phyloP scores from a whole-genome alignment of 2,329 filamentous ascomycete genomes.

The Pestalotiopsis sp. region DNA sequence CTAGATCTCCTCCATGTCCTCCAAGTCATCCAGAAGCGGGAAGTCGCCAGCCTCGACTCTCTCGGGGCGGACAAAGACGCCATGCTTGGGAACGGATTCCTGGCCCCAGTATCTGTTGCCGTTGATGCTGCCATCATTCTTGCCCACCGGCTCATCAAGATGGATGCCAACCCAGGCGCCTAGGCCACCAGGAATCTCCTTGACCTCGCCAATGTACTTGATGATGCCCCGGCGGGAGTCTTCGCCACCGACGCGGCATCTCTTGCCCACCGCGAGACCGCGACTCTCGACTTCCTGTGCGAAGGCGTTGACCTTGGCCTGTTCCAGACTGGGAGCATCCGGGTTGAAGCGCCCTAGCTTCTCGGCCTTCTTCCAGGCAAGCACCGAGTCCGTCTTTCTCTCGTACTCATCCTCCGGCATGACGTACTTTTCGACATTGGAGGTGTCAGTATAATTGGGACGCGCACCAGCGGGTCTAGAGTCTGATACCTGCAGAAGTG shows the following conservation, averaged over 20 bases:
- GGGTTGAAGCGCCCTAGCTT: slow-evolving; percentile 97
- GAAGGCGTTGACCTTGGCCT: slow-evolving; percentile 70
- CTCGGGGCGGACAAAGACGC: slow-evolving; percentile 79
- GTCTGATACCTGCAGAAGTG: slow-evolving; percentile 68
- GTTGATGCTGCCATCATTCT: slow-evolving; percentile 77
- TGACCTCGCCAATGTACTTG: slow-evolving; percentile 72
- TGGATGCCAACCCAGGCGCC: slow-evolving; percentile 74
- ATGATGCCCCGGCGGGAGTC: slow-evolving; percentile 72
- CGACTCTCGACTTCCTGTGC: slow-evolving; percentile 71
- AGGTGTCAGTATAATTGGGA: slow-evolving; percentile 80
- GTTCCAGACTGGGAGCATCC: slow-evolving; percentile 71
- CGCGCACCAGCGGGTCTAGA: slow-evolving; percentile 75
- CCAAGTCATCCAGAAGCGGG: slow-evolving; percentile 70
- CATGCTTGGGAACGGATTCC: slow-evolving; percentile 67
- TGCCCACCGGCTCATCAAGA: slow-evolving; percentile 79
- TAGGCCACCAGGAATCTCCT: slow-evolving; percentile 68
- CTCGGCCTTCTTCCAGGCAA: slow-evolving; percentile 94
- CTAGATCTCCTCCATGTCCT: slow-evolving; percentile 77
- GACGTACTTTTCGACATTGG: slow-evolving; percentile 83
- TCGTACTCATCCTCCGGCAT: slow-evolving; percentile 89
- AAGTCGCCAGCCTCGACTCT: slow-evolving; percentile 78
- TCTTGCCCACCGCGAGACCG: slow-evolving; percentile 64
- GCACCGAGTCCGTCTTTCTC: slow-evolving; percentile 81
- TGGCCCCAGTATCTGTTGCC: slow-evolving; percentile 71
- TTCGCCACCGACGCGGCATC: slow-evolving; percentile 68